Evolutionary conservation across 1,284 basidiomycete species (phyloP).

Genomic region (Somion occarium): DNA sequence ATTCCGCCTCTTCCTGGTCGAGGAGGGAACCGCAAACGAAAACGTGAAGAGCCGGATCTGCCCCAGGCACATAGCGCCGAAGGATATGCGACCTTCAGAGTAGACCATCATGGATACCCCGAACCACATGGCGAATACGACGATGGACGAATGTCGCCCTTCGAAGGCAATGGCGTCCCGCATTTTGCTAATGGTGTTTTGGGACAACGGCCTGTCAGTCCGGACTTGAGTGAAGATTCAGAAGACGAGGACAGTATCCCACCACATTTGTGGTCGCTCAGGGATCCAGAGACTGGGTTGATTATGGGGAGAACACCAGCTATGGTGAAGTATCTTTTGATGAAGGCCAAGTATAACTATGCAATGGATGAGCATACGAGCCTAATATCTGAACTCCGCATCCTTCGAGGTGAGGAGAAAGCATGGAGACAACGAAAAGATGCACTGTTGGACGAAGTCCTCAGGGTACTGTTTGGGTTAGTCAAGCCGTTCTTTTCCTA

Average conservation of each 20-base stretch:
- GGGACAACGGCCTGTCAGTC: constrained; percentile 16
- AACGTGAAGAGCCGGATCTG: constrained; percentile 31
- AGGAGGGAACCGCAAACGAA: constrained; percentile 64
- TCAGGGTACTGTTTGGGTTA: constrained; percentile 25
- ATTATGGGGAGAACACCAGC: constrained; percentile 56
- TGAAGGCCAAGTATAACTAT: constrained; percentile 70
- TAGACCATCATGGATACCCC: constrained; percentile 47
- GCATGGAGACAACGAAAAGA: constrained; percentile 28
- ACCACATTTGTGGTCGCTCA: constrained; percentile 39
- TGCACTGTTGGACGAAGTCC: constrained; percentile 24
- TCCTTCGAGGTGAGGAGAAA: constrained; percentile 45
- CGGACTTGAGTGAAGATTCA: constrained; percentile 24
- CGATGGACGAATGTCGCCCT: constrained; percentile 21
- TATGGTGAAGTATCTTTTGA: constrained; percentile 68
- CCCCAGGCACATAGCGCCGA: constrained; percentile 13
- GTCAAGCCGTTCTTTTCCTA: constrained; percentile 4
- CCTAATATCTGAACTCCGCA: constrained; percentile 58
- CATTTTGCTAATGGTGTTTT: neutral
- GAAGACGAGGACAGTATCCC: constrained; percentile 41
- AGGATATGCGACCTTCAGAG: constrained; percentile 59
- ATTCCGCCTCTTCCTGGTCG: constrained; percentile 66
- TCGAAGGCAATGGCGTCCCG: constrained; percentile 16
- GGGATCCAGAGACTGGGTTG: constrained; percentile 50
- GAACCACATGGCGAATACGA: constrained; percentile 30
- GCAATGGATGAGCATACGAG: constrained; percentile 56